A percentile compares a stretch with the other conserved stretches of the same genome.
Evolutionary conservation across 768 basidiomycete species (phyloP).

Genomic region (Lentinula detonsa): DNA sequence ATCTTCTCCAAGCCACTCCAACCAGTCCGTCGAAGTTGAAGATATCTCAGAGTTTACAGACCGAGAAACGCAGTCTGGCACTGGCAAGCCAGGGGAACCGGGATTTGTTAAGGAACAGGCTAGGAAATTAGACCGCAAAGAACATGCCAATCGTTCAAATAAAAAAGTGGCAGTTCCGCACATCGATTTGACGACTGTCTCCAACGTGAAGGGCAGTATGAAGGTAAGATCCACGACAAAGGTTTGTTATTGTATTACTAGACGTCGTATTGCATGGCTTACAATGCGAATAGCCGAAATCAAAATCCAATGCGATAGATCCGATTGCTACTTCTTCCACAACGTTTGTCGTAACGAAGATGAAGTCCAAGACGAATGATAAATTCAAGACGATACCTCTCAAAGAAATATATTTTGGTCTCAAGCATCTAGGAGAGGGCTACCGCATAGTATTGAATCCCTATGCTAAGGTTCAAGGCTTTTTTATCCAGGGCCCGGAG

Average conservation of each 20-base stretch:
- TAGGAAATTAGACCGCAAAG: neutral
- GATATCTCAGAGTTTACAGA: neutral
- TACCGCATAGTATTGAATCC: conserved; percentile 4
- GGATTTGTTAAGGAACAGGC: neutral
- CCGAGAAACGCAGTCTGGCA: neutral
- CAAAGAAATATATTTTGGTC: conserved; percentile 20
- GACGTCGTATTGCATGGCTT: neutral
- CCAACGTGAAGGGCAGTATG: conserved; percentile 1
- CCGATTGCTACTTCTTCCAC: neutral
- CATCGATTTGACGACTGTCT: neutral
- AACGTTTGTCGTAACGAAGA: neutral
- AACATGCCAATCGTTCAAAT: neutral
- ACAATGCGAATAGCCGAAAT: neutral
- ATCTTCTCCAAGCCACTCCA: neutral
- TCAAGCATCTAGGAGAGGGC: conserved; percentile 10
- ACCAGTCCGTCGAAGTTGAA: neutral
- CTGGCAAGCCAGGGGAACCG: neutral
- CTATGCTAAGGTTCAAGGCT: neutral
- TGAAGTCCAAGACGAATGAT: neutral
- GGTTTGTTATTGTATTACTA: neutral
- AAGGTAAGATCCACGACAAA: neutral
- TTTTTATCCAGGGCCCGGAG: neutral
- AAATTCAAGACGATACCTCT: conserved; percentile 11
- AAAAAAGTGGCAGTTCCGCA: neutral
- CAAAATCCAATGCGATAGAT: neutral